Conservation (phyloP, 441 rosid genomes). For the Gossypium davidsonii region DNA sequence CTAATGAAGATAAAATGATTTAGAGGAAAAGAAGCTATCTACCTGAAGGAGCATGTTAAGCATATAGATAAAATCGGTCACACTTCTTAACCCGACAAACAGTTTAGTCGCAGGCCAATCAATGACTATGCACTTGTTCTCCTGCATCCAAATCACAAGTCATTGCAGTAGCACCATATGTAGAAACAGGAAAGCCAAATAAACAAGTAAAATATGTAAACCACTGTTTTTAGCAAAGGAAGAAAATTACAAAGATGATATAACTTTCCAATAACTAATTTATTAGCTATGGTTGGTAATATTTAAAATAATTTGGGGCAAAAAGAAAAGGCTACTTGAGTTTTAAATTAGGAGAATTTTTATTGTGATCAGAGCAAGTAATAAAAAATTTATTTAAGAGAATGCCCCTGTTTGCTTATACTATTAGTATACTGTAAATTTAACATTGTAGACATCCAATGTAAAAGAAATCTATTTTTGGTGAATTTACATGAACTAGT, state of each 20-base stretch:
- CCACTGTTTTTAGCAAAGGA: neutral
- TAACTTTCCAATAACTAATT: neutral
- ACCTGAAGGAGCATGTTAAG: slow-evolving; percentile 88
- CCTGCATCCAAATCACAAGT: slow-evolving; percentile 37
- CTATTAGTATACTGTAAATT: neutral
- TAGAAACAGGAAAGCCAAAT: neutral
- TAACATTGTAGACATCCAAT: neutral
- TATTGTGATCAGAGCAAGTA: neutral
- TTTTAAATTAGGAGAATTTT: neutral
- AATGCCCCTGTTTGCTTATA: neutral
- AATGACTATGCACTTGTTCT: slow-evolving; percentile 45
- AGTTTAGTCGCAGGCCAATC: slow-evolving; percentile 41
- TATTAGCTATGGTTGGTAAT: neutral
- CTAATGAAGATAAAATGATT: neutral
- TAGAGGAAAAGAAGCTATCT: slow-evolving; percentile 10
- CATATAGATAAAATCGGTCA: slow-evolving; percentile 59
- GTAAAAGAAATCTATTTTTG: neutral
- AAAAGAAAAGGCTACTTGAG: neutral
- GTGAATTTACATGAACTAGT: neutral
- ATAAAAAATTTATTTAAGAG: neutral
- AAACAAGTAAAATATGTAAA: neutral
- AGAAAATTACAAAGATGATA: neutral
- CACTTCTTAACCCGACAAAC: slow-evolving; percentile 45
- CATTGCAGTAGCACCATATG: neutral
- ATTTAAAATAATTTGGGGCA: neutral